Base-by-base conservation (phyloP, 345 rosid genomes). In the Dovyalis caffra region DNA sequence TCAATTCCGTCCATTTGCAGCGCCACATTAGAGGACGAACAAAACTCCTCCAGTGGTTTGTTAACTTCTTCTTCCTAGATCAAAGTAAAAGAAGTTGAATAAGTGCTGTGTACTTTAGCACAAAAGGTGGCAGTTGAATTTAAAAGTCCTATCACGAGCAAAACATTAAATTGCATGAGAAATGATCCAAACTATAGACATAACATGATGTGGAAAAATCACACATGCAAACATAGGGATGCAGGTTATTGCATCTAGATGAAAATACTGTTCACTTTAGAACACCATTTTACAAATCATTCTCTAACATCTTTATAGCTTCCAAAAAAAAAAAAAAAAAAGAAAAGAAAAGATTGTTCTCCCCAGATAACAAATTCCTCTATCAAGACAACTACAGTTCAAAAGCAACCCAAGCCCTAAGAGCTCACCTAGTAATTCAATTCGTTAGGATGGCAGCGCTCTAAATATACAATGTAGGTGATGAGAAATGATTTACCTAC, bases 1-100 rank as follows among this genome's bases (percentile, higher is more conserved):
- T 88, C 71, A 91, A 78, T 79, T 94, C 97, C 34, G 89, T 70
- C 97, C 97, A 95, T 85, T 92, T 92, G 88, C 94, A 90, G 45
- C 92, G 90, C 97, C 99, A 92, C 95, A 86, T 90, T 38, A 95
- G 81, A 66, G 99, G 99, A 64, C 81, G 83, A 69, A 90, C 86
- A 79, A 90, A 95, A 74, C 72, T 88, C 85, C 86, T 92, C 95
- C 97, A 92, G 72, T 91, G 97, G 86, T 80, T 80, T 53, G 95
- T 90, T 80, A 94, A 76, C 90, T 84, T 93, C 88, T 90, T 95
- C 91, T 93, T 93, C 83, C 83, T 80, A 33, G 61, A 31, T 16
- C 38, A 56, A 58, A 29, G 53, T 43, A 62, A 68, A 49, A 64
- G 20, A 72, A 62, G 26, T 76, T 67, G 28, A 76, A 26, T 60